Evolutionary conservation across 208 protist species (phyloP).

Genomic region (Trypanosoma lewisi): DNA sequence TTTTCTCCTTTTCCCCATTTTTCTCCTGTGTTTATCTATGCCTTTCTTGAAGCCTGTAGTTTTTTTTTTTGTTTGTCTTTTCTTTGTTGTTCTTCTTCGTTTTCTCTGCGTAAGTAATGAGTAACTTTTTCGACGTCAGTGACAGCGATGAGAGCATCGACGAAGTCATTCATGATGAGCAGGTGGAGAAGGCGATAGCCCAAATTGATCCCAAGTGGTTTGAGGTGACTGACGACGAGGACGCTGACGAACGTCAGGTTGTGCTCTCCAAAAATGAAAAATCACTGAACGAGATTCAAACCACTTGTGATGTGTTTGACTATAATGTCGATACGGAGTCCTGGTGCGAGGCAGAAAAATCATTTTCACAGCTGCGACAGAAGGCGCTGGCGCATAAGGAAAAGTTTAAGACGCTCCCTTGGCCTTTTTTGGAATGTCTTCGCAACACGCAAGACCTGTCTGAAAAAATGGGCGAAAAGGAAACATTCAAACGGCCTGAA

Average conservation of each 20-base stretch:
- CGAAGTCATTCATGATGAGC: conserved; percentile 29
- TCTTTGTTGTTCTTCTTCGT: not conserved
- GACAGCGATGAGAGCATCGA: conserved; percentile 60
- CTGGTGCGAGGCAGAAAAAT: conserved; percentile 35
- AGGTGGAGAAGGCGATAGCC: conserved; percentile 43
- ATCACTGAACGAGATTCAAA: conserved; percentile 48
- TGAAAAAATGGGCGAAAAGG: conserved; percentile 37
- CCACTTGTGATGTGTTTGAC: conserved; percentile 49
- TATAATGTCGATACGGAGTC: conserved; percentile 31
- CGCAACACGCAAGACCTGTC: conserved; percentile 47
- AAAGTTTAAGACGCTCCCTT: conserved; percentile 48
- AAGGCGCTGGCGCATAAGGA: conserved; percentile 35
- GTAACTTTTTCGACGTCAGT: conserved; percentile 39
- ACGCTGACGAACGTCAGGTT: conserved; percentile 50
- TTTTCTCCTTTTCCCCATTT: too few relatives aligned
- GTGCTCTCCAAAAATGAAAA: conserved; percentile 66
- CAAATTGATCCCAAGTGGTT: conserved; percentile 76
- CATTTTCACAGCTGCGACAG: conserved; percentile 26
- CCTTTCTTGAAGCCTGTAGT: not conserved
- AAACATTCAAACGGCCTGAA: conserved; percentile 42
- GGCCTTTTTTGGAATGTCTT: conserved; percentile 46
- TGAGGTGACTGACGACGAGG: conserved; percentile 72
- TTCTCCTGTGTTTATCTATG: not conserved
- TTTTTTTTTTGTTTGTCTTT: not conserved
- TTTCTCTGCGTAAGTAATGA: conserved; percentile 16